These are phyloP conservation scores for Opeltia flavorubescens DNA, from an alignment of 495 filamentous ascomycete genomes.

Conservation along the genomic window DNA sequence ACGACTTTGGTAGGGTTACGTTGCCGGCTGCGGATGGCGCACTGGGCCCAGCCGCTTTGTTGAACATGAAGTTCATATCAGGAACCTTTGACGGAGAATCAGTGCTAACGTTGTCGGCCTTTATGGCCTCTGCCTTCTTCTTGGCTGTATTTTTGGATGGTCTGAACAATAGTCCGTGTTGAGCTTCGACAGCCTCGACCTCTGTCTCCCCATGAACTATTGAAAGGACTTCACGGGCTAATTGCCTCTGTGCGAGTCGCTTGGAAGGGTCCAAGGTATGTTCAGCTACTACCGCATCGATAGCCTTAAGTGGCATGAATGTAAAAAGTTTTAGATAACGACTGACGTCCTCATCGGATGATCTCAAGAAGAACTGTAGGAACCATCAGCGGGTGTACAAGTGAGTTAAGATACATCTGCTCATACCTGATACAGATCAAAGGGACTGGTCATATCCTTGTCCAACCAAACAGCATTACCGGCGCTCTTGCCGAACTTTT, in stretches of 20 bases:
- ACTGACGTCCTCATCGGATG: conserved; percentile 64
- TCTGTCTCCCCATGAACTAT: conserved; percentile 57
- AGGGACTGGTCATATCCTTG: conserved; percentile 58
- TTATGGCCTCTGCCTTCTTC: conserved; percentile 11
- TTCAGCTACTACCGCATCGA: conserved; percentile 47
- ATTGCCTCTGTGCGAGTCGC: conserved; percentile 62
- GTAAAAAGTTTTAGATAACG: conserved; percentile 81
- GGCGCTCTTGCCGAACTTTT: conserved; percentile 90
- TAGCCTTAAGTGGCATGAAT: conserved; percentile 57
- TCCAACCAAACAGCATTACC: conserved; percentile 95
- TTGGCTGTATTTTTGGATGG: conserved; percentile 20
- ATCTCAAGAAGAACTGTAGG: conserved; percentile 67
- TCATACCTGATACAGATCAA: conserved; percentile 67
- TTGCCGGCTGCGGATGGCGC: conserved; percentile 29
- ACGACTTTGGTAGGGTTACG: conserved; percentile 48
- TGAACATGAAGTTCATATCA: conserved; percentile 19
- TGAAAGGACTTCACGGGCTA: conserved; percentile 67
- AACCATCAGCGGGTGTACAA: neutral
- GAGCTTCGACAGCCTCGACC: conserved; percentile 38
- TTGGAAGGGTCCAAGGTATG: conserved; percentile 52
- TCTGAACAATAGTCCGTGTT: conserved; percentile 46
- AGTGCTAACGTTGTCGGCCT: conserved; percentile 15
- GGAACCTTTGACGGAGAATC: conserved; percentile 11
- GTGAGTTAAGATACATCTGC: neutral
- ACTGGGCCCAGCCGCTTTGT: conserved; percentile 27